Base-by-base conservation (phyloP, 371 early-diverging fungal species). In the Syncephalastrum racemosum region DNA sequence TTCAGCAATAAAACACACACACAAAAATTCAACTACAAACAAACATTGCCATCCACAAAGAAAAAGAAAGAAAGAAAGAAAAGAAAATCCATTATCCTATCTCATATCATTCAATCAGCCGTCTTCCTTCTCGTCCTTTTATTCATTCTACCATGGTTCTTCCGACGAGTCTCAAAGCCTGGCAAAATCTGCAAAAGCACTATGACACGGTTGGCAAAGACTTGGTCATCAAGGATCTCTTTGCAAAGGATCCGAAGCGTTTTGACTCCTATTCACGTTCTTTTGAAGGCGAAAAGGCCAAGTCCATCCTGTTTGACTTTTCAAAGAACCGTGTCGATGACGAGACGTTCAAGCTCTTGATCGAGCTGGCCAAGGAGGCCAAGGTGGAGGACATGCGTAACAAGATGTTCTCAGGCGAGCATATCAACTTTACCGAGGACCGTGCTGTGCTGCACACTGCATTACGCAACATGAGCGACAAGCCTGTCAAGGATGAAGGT, bases 371-470 rank as follows among this genome's bases (percentile, higher is more conserved):
- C 66, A 80, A 82, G 55, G 95, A 95, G 69, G 85, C 92, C 43
- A 83, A 91, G 46, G 89, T 98, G 39, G 89, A 89, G 67, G 88
- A 86, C 46, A 87, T 87, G 85, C 87, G 95, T 56, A 78, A 86
- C 53, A 86, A 87, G 74, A 97, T 99, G 98, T 97, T 97, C 67
- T 57, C 73, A 7, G 99, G 99, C 50, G 91, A 92, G 58, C 87
- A 83, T 62, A 97, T 99, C 77, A 99, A 99, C 82, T 92, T 92
- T 63, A 99, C 99, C 20, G 99, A 99, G 83, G 81, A 94, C 59
- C 92, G 99, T 42, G 89, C 97, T 19, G 99, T 99, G 39, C 87
- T 99, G 27, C 99, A 99, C 70, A 82, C 94, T 46, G 94, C 97
- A 4, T 85, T 99, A 46, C 88, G 99, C 63, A 94, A 98, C 73